These are phyloP conservation scores for Suillus luteus DNA, from an alignment of 768 basidiomycete genomes.

Conservation along the genomic window DNA sequence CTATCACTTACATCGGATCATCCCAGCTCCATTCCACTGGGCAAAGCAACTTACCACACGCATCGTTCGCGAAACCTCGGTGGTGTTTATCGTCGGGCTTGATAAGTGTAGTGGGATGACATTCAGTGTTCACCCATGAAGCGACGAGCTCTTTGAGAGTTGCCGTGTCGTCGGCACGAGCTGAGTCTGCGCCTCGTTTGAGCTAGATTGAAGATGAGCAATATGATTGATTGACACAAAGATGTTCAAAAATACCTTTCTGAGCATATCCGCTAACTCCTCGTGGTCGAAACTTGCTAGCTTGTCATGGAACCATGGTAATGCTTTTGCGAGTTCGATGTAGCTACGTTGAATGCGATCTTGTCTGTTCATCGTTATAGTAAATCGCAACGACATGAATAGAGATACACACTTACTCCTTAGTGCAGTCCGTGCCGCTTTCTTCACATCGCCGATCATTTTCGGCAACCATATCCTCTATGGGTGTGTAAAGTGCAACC, in stretches of 20 bases:
- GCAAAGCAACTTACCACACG: too few relatives aligned
- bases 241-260: background rate
- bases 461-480: background rate
- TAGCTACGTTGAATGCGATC: background rate
- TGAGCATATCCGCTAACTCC: background rate
- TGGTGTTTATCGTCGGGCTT: background rate
- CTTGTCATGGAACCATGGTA: background rate
- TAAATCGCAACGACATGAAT: too few relatives aligned
- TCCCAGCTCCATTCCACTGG: too few relatives aligned
- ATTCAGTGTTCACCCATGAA: background rate
- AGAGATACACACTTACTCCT: background rate
- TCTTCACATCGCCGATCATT: background rate
- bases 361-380: background rate
- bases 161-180: background rate
- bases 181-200: background rate
- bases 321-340: background rate
- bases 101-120: background rate
- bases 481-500: too few relatives aligned
- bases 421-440: background rate
- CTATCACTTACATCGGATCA: too few relatives aligned
- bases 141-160: background rate
- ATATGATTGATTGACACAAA: too few relatives aligned
- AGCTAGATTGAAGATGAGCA: background rate
- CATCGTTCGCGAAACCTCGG: background rate
- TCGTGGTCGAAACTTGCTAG: background rate